Evolutionary conservation across 495 filamentous ascomycete genomes (phyloP), one percentile per base, ranked within the genome.

Genomic region (Hypoxylon subgilvum): DNA sequence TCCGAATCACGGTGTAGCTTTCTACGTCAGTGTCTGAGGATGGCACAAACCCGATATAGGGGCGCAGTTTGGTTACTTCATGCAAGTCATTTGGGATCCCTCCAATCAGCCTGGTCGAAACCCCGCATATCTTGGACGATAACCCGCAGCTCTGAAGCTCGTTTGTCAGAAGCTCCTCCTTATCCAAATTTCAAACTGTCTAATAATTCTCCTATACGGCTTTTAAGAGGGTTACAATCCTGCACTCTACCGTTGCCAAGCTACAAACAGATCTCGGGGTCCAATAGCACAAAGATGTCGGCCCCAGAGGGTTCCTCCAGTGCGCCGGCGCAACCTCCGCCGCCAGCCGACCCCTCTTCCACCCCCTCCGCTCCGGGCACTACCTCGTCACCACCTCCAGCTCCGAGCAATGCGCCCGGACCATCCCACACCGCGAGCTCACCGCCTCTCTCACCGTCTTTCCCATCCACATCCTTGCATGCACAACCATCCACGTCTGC

Each of bases 81-180:
- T 46, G 61, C 61, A 64, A 50, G 34, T 31, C 61, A 63, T 63
- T n/a, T 43, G 42, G n/a, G 39, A 63, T 63, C 42, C 61, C 61
- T 64, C 61, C 61, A 64, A 64, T 64, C 54, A 39, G 61, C 52
- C 56, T 4, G 31, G 32, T 44, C 36, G 30, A 41, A 43, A 64
- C 61, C 61, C 61, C 61, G 61, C 61, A 64, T 64, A 44, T n/a
- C 53, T 52, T 30, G 23, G 47, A 53, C 60, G 52, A 52, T 21
- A 58, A 16, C 38, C 54, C 54, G 21, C 54, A 64, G 53, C 48
- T 50, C 32, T 40, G 38, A 42, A 58, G 49, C 43, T 50, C 9
- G 19, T 27, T 39, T 17, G 21, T 28, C 23, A 21, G 42, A 48
- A 43, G 30, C 49, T 57, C 32, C 31, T 58, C 49, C 3, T 46